Percentiles rank a stretch among this genome's conserved stretches.
Conservation (phyloP, 2,329 filamentous ascomycete species). For the Paraphaeosphaeria sporulosa region DNA sequence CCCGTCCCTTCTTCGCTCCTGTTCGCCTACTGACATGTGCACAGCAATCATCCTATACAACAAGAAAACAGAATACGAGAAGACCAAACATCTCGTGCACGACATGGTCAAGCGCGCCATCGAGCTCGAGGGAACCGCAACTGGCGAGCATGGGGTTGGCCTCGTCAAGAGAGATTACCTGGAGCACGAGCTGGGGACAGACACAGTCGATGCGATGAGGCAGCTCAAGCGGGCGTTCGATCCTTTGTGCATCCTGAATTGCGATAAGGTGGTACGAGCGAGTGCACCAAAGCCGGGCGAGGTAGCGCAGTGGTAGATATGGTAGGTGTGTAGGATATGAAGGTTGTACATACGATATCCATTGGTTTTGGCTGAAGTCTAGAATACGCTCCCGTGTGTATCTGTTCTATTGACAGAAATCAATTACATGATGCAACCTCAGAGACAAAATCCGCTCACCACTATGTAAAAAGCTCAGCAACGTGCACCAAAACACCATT, state of each 20-base stretch:
- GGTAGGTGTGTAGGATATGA: constrained; percentile 4
- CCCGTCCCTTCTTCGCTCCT: constrained; percentile 16
- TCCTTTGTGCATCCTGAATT: constrained; percentile 72
- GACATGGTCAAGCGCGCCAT: constrained; percentile 87
- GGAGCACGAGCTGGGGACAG: constrained; percentile 76
- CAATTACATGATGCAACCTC: neutral
- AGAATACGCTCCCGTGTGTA: neutral
- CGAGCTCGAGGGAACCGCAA: constrained; percentile 84
- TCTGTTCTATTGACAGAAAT: neutral
- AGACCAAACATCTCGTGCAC: constrained; percentile 76
- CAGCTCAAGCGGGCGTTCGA: constrained; percentile 85
- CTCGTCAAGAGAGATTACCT: constrained; percentile 87
- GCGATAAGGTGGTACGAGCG: constrained; percentile 70
- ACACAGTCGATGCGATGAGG: constrained; percentile 82
- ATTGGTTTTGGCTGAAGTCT: neutral
- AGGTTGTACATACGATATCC: constrained; percentile 6
- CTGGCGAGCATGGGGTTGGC: constrained; percentile 84
- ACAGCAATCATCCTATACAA: constrained; percentile 69
- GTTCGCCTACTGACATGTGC: constrained; percentile 1
- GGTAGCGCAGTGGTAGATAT: constrained; percentile 53
- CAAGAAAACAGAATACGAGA: constrained; percentile 69
- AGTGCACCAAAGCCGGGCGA: constrained; percentile 59
- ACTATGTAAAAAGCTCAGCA: neutral
- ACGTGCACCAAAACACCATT: neutral
- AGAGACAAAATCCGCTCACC: too few species aligned